phyloP scores from a whole-genome alignment of 164 flowering plant species.

The Santalum album region DNA sequence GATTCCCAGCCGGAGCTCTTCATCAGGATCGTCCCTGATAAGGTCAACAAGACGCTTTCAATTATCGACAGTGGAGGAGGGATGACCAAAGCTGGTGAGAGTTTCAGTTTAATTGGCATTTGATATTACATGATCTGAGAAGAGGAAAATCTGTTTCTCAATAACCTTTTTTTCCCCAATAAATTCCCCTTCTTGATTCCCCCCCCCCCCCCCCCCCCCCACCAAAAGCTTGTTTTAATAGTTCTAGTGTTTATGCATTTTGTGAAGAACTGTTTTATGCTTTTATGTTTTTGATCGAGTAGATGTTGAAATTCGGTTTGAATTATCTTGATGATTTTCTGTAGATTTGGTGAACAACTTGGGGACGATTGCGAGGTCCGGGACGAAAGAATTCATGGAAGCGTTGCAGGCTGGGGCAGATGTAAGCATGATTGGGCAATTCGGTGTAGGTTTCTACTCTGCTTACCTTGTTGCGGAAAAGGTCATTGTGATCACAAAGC shows the following conservation, averaged over 20 bases:
- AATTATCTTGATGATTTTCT: not conserved
- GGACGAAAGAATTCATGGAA: slow-evolving; percentile 72
- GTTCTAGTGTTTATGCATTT: too few species aligned
- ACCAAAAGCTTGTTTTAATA: too few species aligned
- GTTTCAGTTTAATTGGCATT: too few species aligned
- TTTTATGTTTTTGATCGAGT: too few species aligned
- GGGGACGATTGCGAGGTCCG: slow-evolving; percentile 67
- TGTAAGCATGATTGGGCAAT: slow-evolving; percentile 69
- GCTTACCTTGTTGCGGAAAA: slow-evolving; percentile 60
- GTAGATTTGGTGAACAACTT: slow-evolving; percentile 60
- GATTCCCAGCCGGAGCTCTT: slow-evolving; percentile 65
- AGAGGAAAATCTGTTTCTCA: too few species aligned
- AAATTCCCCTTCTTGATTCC: too few species aligned
- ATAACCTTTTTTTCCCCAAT: too few species aligned
- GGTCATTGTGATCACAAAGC: slow-evolving; percentile 63
- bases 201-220: too few species aligned
- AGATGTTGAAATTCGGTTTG: not conserved
- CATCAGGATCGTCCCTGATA: slow-evolving; percentile 57
- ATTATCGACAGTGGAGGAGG: slow-evolving; percentile 63
- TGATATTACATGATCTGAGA: too few species aligned
- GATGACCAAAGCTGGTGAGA: slow-evolving; percentile 60
- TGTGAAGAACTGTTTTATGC: too few species aligned
- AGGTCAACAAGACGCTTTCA: slow-evolving; percentile 53
- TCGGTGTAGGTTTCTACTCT: slow-evolving; percentile 64
- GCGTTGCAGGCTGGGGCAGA: slow-evolving; percentile 65